A percentile compares a stretch with the other conserved stretches of the same genome.
Evolutionary conservation across 495 filamentous ascomycete genomes (phyloP).

Genomic region (Daldinia grandis): DNA sequence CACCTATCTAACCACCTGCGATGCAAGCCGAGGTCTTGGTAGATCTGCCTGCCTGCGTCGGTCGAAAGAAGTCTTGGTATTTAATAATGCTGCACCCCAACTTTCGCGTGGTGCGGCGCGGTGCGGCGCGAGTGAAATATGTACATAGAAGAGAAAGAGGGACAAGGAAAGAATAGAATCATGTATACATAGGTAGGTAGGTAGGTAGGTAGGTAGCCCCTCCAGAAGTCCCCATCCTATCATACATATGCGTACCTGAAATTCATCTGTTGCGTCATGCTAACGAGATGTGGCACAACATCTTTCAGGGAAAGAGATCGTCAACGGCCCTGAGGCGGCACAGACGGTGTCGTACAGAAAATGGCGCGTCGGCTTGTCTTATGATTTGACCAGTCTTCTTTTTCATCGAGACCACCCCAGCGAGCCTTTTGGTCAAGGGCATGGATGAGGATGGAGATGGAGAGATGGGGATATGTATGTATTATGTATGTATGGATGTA

Average conservation of each 20-base stretch:
- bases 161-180: neutral
- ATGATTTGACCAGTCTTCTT: constrained; percentile 43
- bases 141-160: neutral
- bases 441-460: neutral
- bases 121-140: constrained; percentile 10
- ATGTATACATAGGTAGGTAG: too few species aligned
- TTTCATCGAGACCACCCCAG: constrained; percentile 25
- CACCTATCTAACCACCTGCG: neutral
- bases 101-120: constrained; percentile 4
- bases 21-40: constrained; percentile 4
- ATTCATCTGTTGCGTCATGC: constrained; percentile 41
- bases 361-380: constrained; percentile 47
- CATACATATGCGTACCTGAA: constrained; percentile 37
- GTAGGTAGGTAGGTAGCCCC: neutral
- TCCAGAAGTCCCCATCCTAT: constrained; percentile 21
- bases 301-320: constrained; percentile 41
- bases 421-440: constrained; percentile 9
- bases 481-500: too few species aligned
- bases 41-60: constrained; percentile 13
- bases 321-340: constrained; percentile 42
- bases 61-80: constrained; percentile 36
- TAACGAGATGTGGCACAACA: constrained; percentile 37
- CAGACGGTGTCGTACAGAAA: constrained; percentile 50
- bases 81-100: constrained; percentile 35
- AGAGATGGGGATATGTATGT: neutral